Conservation (phyloP, 2,329 filamentous ascomycete species). For the Aspergillus bombycis region DNA sequence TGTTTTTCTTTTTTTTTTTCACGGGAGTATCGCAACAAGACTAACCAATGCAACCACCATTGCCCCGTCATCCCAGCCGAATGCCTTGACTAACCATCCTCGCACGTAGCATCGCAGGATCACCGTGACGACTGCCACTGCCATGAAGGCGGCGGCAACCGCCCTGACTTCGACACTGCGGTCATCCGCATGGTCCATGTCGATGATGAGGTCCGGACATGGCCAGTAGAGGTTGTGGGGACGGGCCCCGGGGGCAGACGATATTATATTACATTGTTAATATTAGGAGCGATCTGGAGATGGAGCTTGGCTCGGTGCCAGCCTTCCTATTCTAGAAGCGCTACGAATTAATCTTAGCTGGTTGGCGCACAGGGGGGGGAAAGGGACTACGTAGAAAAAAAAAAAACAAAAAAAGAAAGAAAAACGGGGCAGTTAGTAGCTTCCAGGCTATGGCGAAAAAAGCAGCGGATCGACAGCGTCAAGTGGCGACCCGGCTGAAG, state of each 20-base stretch:
- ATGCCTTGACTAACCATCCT: conserved; percentile 32
- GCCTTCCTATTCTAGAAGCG: neutral
- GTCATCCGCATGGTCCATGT: conserved; percentile 24
- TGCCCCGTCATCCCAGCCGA: conserved; percentile 37
- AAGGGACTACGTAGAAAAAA: neutral
- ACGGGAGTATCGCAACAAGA: neutral
- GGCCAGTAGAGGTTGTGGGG: neutral
- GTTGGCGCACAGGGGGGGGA: neutral
- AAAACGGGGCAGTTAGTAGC: neutral
- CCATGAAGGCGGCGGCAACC: conserved; percentile 32
- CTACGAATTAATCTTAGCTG: neutral
- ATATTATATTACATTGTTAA: neutral
- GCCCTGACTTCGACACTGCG: conserved; percentile 28
- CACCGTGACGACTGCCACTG: conserved; percentile 31
- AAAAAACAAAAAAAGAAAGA: neutral
- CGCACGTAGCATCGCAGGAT: conserved; percentile 38
- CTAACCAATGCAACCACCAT: conserved; percentile 36
- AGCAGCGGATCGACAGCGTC: neutral
- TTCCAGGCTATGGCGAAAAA: neutral
- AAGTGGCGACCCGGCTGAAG: neutral
- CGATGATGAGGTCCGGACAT: conserved; percentile 4
- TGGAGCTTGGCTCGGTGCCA: neutral
- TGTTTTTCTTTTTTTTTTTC: conserved; percentile 3
- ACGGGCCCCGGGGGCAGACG: neutral
- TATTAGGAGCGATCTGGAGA: neutral